Base-by-base conservation (phyloP, 2,329 filamentous ascomycete species). In the Chrysoporthe deuterocubensis region DNA sequence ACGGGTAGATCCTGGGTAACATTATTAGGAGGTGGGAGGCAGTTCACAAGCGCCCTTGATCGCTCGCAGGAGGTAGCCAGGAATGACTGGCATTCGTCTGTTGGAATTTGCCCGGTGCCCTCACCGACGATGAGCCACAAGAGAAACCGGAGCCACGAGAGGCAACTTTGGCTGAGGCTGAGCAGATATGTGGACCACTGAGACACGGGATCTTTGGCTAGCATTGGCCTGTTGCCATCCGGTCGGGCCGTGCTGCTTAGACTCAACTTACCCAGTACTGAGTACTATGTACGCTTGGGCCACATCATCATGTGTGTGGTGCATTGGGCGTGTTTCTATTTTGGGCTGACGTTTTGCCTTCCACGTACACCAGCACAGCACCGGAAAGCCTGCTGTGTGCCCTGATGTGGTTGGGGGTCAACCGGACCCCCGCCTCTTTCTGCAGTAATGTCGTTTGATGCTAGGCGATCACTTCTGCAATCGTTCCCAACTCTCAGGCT, bases 251-350 rank as follows among this genome's bases (percentile, higher is more conserved):
- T 46, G 44, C 44, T 46, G 44, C 44, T 46, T 7, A 4, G 13
- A n/a, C 44, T 18, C 13, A 13, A 46, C 26, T 2, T 26, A 26
- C 26, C 26, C 26, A 26, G 26, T 26, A 26, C 26, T 26, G 26
- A 26, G 26, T 26, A 26, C 26, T 26, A 26, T 26, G 26, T 26
- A 26, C 7, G 34, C 54, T n/a, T 34, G 50, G 50, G 46, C 46
- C n/a, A 48, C 46, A 21, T 21, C 9, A 57, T 34, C 32, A 11
- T 37, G 4, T 40, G 52, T 13, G 26, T 18, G 26, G 43, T 46
- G 59, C 59, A 50, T 62, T 50, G 59, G 59, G 26, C 26, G 16
- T 48, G 59, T 62, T 62, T 62, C 59, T 62, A 62, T 62, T 62
- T 48, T 62, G 18, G 44, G 37, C 32, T 42, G 13, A 46, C n/a